Base-by-base conservation (phyloP, 306 rosid species). In the Vigna radiata region DNA sequence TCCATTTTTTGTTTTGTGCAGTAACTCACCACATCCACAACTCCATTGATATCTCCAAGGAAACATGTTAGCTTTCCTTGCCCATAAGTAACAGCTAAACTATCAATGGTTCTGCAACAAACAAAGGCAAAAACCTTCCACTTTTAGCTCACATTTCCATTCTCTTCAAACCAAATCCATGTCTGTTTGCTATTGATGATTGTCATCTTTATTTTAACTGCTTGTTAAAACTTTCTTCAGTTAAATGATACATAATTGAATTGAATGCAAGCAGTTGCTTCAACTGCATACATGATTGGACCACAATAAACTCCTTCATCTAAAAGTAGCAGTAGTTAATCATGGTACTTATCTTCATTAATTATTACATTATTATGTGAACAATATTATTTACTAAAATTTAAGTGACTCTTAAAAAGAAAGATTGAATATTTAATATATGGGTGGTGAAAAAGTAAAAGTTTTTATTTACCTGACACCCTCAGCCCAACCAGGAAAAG, bases 401-500 rank as follows among this genome's bases (percentile, higher is more conserved):
- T 56, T 1, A 53, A 53, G 27, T 53, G 13, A 8, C 14, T 27
- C 14, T 18, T 11, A 56, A 62, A 33, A 62, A 33, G 25, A 33
- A 13, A 16, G 47, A 62, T 31, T 14, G 8, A 16, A 27, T 47
- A 5, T 16, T 27, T 27, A 2, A 12, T n/a, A 64, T 11, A 5
- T 68, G 14, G 60, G 7, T 59, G 60, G n/a, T 61, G 68, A 61
- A 4, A 58, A 60, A 60, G 2, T 3, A 15, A 31, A 61, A 2
- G 16, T 2, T 61, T 31, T 31, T 2, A 31, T 15, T 61, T 71
- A 91, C 98, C 98, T 89, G 3, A 85, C 9, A 11, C 97, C 98
- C 79, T 92, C 96, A 1, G 70, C 81, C 97, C 97, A 95, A 58
- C 97, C 97, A 0, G 97, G 87, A 39, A 95, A 92, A 13, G 96